Evolutionary conservation across 768 basidiomycete species (phyloP), one percentile per base, ranked within the genome.

Genomic region (Suillus subluteus): DNA sequence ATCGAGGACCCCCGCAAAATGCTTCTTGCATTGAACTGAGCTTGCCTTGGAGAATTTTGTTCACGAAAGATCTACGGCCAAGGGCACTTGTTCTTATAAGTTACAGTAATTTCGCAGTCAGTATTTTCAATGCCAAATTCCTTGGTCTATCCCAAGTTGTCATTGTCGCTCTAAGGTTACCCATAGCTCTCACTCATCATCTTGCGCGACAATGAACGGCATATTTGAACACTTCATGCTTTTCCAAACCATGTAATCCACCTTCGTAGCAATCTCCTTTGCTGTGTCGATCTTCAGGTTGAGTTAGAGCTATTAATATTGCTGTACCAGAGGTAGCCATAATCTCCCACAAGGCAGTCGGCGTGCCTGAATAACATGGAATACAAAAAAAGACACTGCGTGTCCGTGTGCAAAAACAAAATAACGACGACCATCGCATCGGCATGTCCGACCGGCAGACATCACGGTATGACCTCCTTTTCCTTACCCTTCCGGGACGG

Each of bases 1-100:
- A 85, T 98, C 66, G 95, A 98, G 79, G 95, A 97, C 80, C 94
- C 95, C n/a, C 83, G 91, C 70, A 92, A 91, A 84, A 96, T 96
- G 94, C 82, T 93, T 44, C 85, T 93, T 30, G 84, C 84, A 21
- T 32, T 4, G 16, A 61, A 61, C 6, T 61, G 30, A 61, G 18
- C 18, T 43, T 13, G 11, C 41, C 6, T 61, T 32, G 26, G 18
- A 21, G 16, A 30, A 30, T n/a, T 30, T 18, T 43, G 30, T 43
- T 61, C 12, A 13, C 40, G 0, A 40, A 23, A 18, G 18, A 61
- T 40, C 4, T 6, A 18, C 6, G 12, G 23, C 30, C 18, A 18
- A 30, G 40, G 12, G 58, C 16, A 30, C 58, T 11, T 37, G 40
- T 41, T 30, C 40, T 56, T 37, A 37, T 37, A 37, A 56, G 58